Conservation (phyloP, 306 rosid genomes). For the Phaseolus lunatus region DNA sequence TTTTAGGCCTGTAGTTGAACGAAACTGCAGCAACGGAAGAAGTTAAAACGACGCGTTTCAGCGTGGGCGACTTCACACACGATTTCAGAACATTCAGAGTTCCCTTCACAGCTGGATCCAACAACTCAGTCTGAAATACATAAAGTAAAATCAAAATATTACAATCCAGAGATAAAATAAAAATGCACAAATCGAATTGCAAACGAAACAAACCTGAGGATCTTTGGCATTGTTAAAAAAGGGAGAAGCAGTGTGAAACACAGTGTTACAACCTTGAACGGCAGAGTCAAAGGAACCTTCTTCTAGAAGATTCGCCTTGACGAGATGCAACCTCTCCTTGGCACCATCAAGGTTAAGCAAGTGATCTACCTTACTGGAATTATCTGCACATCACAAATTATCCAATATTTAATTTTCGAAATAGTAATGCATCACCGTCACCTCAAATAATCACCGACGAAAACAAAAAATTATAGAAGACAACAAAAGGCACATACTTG, state of each 20-base stretch:
- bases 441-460: not conserved
- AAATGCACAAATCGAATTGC: not conserved
- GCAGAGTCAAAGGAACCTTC: constrained; percentile 47
- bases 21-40: constrained; percentile 35
- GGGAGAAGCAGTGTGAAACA: constrained; percentile 61
- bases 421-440: too few species aligned
- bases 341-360: constrained; percentile 58
- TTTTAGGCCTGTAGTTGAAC: constrained; percentile 40
- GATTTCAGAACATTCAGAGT: constrained; percentile 52
- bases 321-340: constrained; percentile 52
- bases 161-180: not conserved
- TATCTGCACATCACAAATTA: constrained; percentile 26
- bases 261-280: constrained; percentile 54
- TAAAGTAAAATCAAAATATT: not conserved
- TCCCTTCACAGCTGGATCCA: constrained; percentile 50
- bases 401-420: not conserved
- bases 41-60: constrained; percentile 47
- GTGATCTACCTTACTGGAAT: constrained; percentile 49
- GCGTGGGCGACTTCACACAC: constrained; percentile 43
- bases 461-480: not conserved
- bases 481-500: constrained; percentile 20
- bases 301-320: constrained; percentile 49
- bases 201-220: constrained; percentile 49
- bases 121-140: constrained; percentile 40
- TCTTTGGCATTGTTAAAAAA: constrained; percentile 7